phyloP scores from a whole-genome alignment of 78 protist genomes.

The Dictyostelium capitatum region DNA sequence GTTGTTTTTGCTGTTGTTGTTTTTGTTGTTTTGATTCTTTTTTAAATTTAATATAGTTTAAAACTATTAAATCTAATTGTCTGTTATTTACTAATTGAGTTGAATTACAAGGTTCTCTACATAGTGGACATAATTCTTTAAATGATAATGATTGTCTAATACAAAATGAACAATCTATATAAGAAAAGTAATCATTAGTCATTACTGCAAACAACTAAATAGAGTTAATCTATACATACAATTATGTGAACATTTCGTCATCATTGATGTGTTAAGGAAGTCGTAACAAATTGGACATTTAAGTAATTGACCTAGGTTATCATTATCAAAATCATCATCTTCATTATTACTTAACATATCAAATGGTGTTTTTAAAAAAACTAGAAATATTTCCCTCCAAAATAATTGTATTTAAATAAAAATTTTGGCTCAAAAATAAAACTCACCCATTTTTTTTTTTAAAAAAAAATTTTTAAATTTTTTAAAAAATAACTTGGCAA shows the following conservation, averaged over 20 bases:
- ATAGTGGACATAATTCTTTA: constrained; percentile 45
- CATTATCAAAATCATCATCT: background rate
- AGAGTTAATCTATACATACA: no score
- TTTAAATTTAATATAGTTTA: background rate
- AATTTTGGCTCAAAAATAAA: background rate
- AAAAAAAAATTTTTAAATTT: background rate
- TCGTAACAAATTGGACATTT: constrained; percentile 74
- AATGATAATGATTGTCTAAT: constrained; percentile 38
- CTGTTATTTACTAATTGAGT: constrained; percentile 47
- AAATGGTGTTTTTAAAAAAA: no score
- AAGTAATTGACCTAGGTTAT: constrained; percentile 4
- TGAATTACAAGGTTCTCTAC: constrained; percentile 23
- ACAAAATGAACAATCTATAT: constrained; percentile 66
- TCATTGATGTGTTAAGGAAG: constrained; percentile 37
- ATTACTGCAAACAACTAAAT: background rate
- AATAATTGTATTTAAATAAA: background rate
- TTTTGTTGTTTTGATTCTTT: background rate
- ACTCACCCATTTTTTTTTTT: background rate
- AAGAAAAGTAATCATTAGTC: no score
- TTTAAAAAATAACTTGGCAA: background rate
- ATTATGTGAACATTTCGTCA: constrained; percentile 70
- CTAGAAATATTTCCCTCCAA: no score
- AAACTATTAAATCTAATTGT: constrained; percentile 35
- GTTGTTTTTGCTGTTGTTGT: background rate
- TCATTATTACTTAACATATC: background rate